phyloP scores from a whole-genome alignment of 257 asterid species.

The Dorcoceras hygrometricum region DNA sequence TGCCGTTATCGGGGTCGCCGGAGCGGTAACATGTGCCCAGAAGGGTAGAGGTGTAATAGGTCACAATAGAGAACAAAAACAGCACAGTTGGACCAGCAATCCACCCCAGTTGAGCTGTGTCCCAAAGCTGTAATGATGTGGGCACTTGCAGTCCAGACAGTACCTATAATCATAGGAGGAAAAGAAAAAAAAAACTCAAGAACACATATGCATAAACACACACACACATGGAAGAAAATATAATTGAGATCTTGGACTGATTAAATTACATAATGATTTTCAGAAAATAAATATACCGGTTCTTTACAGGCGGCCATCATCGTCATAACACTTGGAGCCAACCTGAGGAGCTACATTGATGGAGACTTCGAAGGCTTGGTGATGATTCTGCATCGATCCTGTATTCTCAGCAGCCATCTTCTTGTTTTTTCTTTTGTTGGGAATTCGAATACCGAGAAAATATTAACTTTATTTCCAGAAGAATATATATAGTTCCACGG shows the following conservation, averaged over 20 bases:
- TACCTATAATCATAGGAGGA: constrained; percentile 24
- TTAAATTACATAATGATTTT: no score
- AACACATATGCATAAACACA: no score
- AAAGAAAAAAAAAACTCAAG: neutral
- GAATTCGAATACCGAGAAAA: neutral
- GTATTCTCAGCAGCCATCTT: neutral
- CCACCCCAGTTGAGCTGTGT: constrained; percentile 49
- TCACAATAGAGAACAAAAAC: constrained; percentile 43
- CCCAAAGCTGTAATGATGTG: constrained; percentile 58
- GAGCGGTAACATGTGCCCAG: constrained; percentile 41
- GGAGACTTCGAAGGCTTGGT: neutral
- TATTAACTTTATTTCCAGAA: no score
- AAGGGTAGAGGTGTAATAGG: constrained; percentile 48
- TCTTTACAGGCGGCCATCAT: constrained; percentile 52
- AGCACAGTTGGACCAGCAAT: constrained; percentile 46
- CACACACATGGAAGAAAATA: neutral
- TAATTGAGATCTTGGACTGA: neutral
- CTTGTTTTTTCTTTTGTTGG: neutral
- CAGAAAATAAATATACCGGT: constrained; percentile 28
- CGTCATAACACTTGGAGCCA: constrained; percentile 45
- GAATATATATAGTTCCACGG: neutral
- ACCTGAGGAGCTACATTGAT: constrained; percentile 27
- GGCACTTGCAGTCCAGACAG: constrained; percentile 52
- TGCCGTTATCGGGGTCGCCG: constrained; percentile 46
- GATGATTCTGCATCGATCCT: neutral